Evolutionary conservation across 768 basidiomycete species (phyloP), one percentile per base, ranked within the genome.

Genomic region (Collybia nuda): DNA sequence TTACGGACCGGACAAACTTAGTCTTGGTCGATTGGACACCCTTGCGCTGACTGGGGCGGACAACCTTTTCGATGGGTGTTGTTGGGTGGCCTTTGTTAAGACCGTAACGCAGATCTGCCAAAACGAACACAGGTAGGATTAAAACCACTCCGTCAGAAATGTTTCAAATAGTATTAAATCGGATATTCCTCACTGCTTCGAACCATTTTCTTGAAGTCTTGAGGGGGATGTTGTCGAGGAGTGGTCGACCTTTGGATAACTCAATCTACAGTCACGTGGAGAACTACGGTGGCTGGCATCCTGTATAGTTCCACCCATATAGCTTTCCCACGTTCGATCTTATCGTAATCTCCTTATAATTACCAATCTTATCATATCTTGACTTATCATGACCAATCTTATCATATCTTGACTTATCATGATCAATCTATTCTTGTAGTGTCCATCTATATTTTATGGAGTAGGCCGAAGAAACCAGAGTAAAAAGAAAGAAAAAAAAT

Each of bases 11-110:
- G 67, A 98, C 94, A 64, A 99, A 93, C 64, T 88, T 88, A 67
- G 88, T 94, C 78, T 93, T 93, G 60, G 85, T 83, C 42, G 90
- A 93, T 67, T 84, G 84, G 56, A 84, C 77, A 60, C 97, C 97
- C 81, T 98, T 98, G 72, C 92, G 90, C 64, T 97, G 85, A 65
- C 86, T 88, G 48, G 94, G 95, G 63, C 86, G 84, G 42, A 77
- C 71, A 44, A 72, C 72, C 74, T 88, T 86, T 62, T 84, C 74
- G 67, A 98, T 85, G 62, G 86, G 67, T 44, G 93, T 94, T 24
- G 94, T 94, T 57, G 90, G 86, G 75, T 86, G 86, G 64, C 95
- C 95, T 62, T 86, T 84, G 80, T 93, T 95, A 61, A 77, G 75
- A 63, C 95, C 95, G 70, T 75, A 75, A 66, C 91, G 88, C 65